These are phyloP conservation scores for Sporormia fimetaria DNA, from an alignment of 495 filamentous ascomycete species.

Conservation along the genomic window DNA sequence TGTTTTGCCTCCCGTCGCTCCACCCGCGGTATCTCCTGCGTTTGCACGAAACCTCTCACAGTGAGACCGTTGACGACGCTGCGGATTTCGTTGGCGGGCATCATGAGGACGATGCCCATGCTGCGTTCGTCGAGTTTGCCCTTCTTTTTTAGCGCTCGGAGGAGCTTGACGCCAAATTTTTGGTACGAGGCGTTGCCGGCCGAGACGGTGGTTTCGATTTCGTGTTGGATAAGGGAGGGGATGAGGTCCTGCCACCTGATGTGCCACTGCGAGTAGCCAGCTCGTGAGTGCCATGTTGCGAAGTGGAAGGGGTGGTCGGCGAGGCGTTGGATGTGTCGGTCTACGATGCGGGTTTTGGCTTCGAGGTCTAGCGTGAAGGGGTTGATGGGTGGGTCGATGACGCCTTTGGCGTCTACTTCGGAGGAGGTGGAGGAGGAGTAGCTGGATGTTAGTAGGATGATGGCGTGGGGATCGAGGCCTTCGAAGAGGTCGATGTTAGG, in stretches of 20 bases:
- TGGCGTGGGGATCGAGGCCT: slow-evolving; percentile 12
- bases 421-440: neutral
- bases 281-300: slow-evolving; percentile 44
- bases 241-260: slow-evolving; percentile 64
- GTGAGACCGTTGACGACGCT: slow-evolving; percentile 72
- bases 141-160: slow-evolving; percentile 69
- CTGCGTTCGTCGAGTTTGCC: slow-evolving; percentile 89
- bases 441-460: no score
- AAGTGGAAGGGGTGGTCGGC: slow-evolving; percentile 60
- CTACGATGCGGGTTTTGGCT: slow-evolving; percentile 41
- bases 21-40: slow-evolving; percentile 87
- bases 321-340: slow-evolving; percentile 67
- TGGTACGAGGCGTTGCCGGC: slow-evolving; percentile 60
- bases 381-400: slow-evolving; percentile 5
- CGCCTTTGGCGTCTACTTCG: neutral
- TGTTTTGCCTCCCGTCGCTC: slow-evolving; percentile 60
- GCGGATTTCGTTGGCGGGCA: slow-evolving; percentile 70
- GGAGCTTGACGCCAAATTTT: slow-evolving; percentile 57
- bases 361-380: slow-evolving; percentile 1
- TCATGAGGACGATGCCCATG: slow-evolving; percentile 58
- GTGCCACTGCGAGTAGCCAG: slow-evolving; percentile 60
- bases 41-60: slow-evolving; percentile 66
- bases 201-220: slow-evolving; percentile 68
- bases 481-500: slow-evolving; percentile 16
- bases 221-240: slow-evolving; percentile 52